phyloP scores from a whole-genome alignment of 1,284 basidiomycete species.

The Xanthoconium separans region DNA sequence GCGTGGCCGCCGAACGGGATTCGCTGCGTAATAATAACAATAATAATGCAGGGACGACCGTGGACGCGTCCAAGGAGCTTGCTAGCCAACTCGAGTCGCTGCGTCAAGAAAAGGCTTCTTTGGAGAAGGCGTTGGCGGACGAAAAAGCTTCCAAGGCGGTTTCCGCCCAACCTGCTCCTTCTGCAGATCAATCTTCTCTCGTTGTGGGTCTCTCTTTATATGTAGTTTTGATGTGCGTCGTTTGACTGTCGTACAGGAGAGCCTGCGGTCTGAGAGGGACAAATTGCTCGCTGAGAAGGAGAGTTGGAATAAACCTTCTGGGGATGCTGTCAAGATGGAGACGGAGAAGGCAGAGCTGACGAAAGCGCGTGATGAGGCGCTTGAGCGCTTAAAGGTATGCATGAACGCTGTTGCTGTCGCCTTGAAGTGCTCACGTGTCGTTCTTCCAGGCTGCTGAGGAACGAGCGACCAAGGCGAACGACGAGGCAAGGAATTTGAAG shows the following conservation, averaged over 20 bases:
- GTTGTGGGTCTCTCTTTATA: slow-evolving; percentile 44
- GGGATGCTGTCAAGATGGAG: slow-evolving; percentile 48
- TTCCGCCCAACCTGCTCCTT: slow-evolving; percentile 26
- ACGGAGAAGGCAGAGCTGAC: slow-evolving; percentile 55
- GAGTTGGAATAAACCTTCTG: slow-evolving; percentile 35
- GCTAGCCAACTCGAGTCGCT: slow-evolving; percentile 39
- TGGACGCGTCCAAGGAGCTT: slow-evolving; percentile 30
- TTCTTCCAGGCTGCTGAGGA: slow-evolving; percentile 42
- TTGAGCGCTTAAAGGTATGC: slow-evolving; percentile 53
- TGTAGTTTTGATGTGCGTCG: background rate
- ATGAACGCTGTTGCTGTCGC: too few species aligned
- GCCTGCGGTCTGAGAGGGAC: slow-evolving; percentile 61
- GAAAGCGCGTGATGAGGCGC: slow-evolving; percentile 59
- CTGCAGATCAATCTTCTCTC: slow-evolving; percentile 36
- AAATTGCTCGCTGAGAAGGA: slow-evolving; percentile 59
- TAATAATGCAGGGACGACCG: slow-evolving; percentile 8
- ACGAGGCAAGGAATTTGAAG: slow-evolving; percentile 45
- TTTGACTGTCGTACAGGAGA: slow-evolving; percentile 39
- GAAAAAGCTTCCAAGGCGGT: slow-evolving; percentile 36
- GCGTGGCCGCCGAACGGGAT: slow-evolving; percentile 36
- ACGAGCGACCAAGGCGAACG: slow-evolving; percentile 45
- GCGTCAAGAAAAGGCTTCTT: slow-evolving; percentile 41
- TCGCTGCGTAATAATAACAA: slow-evolving; percentile 19
- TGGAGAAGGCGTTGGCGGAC: slow-evolving; percentile 43
- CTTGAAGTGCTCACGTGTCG: background rate